Evolutionary conservation across 2,329 filamentous ascomycete genomes (phyloP).

Genomic region (Corinectria fuckeliana): DNA sequence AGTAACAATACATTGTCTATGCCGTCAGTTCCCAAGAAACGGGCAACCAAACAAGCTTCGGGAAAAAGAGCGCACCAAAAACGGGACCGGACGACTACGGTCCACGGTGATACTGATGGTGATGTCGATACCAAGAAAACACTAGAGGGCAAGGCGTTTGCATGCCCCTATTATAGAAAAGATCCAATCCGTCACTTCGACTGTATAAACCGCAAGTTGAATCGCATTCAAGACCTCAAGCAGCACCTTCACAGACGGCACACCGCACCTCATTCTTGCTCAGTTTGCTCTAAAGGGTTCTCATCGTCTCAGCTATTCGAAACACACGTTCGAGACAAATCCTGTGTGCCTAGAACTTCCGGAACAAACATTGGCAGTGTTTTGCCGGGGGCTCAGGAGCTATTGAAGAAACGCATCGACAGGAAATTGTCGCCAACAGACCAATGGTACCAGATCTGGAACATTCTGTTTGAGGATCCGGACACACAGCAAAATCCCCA

Average conservation of each 20-base stretch:
- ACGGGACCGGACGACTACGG: neutral
- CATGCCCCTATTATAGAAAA: constrained; percentile 43
- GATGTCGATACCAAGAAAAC: neutral
- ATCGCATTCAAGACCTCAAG: constrained; percentile 39
- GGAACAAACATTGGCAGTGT: neutral
- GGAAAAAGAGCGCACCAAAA: neutral
- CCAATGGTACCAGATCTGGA: constrained; percentile 29
- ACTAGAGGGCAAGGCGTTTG: neutral
- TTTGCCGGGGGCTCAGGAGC: constrained; percentile 8
- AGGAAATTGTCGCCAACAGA: constrained; percentile 1
- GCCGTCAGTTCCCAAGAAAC: neutral
- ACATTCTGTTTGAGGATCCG: constrained; percentile 14
- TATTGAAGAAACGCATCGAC: constrained; percentile 14
- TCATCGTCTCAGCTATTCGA: neutral
- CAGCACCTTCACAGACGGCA: constrained; percentile 32
- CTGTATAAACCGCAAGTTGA: constrained; percentile 39
- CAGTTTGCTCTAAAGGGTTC: neutral
- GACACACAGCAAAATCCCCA: neutral
- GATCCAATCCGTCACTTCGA: constrained; percentile 34
- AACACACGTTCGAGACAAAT: neutral
- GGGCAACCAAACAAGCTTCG: neutral
- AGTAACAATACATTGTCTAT: no score
- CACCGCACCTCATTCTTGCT: neutral
- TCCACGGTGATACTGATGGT: neutral
- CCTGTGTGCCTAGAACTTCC: neutral